Evolutionary conservation across 192 early-diverging fungal genomes (phyloP).

Genomic region (Entrophospora sp.): DNA sequence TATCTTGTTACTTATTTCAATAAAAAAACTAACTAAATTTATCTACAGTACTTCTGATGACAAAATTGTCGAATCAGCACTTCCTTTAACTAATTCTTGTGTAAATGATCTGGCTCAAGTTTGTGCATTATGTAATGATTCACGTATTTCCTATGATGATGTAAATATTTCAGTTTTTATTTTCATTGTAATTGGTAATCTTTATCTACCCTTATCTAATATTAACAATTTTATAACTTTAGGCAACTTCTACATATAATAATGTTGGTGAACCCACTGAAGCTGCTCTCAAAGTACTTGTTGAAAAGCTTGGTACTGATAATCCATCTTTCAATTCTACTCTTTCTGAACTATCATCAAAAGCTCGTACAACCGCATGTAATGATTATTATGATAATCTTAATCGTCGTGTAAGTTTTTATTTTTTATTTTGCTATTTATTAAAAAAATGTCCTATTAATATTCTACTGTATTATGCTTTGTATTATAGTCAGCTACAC

Average conservation of each 20-base stretch:
- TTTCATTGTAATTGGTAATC: constrained; percentile 8
- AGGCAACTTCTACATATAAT: constrained; percentile 43
- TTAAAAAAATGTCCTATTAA: too few species aligned
- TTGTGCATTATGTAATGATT: constrained; percentile 87
- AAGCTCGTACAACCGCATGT: constrained; percentile 56
- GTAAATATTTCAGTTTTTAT: constrained; percentile 30
- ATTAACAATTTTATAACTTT: background rate
- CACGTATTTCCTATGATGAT: constrained; percentile 73
- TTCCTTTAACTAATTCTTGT: constrained; percentile 45
- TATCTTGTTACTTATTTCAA: background rate
- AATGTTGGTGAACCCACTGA: constrained; percentile 98
- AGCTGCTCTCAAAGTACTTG: constrained; percentile 88
- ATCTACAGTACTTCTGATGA: constrained; percentile 43
- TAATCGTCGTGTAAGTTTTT: constrained; percentile 39
- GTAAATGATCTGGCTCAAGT: constrained; percentile 72
- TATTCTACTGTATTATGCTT: background rate
- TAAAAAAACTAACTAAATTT: background rate
- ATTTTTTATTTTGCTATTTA: constrained; percentile 1
- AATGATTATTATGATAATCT: constrained; percentile 63
- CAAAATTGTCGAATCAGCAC: constrained; percentile 33
- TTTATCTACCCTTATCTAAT: background rate
- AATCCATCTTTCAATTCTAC: constrained; percentile 56
- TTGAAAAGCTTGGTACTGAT: constrained; percentile 85
- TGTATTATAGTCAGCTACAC: constrained; percentile 37
- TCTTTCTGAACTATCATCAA: constrained; percentile 37